A percentile compares a stretch with the other conserved stretches of the same genome.
phyloP scores from a whole-genome alignment of 2,329 filamentous ascomycete species.

The Elsinoe batatas region DNA sequence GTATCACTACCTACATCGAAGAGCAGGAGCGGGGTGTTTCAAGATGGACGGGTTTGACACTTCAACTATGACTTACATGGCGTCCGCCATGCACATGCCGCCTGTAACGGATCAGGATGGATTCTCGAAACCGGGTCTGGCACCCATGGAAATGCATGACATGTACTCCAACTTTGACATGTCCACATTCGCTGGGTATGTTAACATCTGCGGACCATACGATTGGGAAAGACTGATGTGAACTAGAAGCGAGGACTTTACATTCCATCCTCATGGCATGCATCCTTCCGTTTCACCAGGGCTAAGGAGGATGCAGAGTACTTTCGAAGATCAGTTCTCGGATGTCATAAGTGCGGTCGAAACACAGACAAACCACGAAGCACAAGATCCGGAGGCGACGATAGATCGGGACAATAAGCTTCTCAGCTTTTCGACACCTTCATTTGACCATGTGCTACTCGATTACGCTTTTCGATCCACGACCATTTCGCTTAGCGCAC shows the following conservation, averaged over 20 bases:
- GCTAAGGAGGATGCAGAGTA: constrained; percentile 43
- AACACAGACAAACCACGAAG: constrained; percentile 28
- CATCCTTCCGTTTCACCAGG: constrained; percentile 27
- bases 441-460: constrained; percentile 48
- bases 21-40: constrained; percentile 12
- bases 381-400: constrained; percentile 32
- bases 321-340: constrained; percentile 43
- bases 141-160: constrained; percentile 46
- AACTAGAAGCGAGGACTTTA: constrained; percentile 8
- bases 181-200: constrained; percentile 52
- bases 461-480: constrained; percentile 56
- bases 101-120: constrained; percentile 38
- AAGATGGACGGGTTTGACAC: constrained; percentile 49
- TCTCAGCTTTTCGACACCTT: constrained; percentile 41
- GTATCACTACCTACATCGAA: background rate
- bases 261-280: constrained; percentile 22
- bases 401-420: constrained; percentile 42
- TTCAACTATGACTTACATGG: constrained; percentile 53
- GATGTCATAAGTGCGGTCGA: constrained; percentile 36
- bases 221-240: constrained; percentile 22
- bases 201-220: constrained; percentile 14
- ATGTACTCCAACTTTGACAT: constrained; percentile 51
- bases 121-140: constrained; percentile 36
- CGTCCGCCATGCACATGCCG: constrained; percentile 46
- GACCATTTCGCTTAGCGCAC: constrained; percentile 59